phyloP scores from a whole-genome alignment of 345 rosid species.

The Excoecaria agallocha region DNA sequence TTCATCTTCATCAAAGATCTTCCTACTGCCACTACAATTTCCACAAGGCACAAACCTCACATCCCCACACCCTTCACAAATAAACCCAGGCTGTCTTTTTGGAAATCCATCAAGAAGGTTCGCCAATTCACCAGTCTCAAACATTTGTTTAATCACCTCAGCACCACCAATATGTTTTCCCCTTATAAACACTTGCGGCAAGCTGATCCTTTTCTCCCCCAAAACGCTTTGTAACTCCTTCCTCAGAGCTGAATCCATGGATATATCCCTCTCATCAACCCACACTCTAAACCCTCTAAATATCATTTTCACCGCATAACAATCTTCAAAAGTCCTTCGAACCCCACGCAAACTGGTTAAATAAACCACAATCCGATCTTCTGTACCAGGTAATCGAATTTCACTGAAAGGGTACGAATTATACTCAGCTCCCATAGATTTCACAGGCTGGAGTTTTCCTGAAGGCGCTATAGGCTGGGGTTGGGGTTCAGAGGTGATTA shows the following conservation, averaged over 20 bases:
- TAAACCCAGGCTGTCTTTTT: slow-evolving; percentile 53
- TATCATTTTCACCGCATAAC: slow-evolving; percentile 79
- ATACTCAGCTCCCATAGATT: slow-evolving; percentile 24
- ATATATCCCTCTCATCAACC: slow-evolving; percentile 87
- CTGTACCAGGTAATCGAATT: slow-evolving; percentile 66
- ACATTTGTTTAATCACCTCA: slow-evolving; percentile 74
- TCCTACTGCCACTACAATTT: slow-evolving; percentile 86
- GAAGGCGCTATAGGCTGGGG: slow-evolving; percentile 1
- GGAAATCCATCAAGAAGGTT: slow-evolving; percentile 72
- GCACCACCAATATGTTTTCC: slow-evolving; percentile 78
- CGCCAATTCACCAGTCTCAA: slow-evolving; percentile 75
- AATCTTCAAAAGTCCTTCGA: slow-evolving; percentile 88
- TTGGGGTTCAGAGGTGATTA: slow-evolving; percentile 8
- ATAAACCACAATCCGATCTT: slow-evolving; percentile 84
- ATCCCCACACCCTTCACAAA: slow-evolving; percentile 71
- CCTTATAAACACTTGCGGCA: slow-evolving; percentile 80
- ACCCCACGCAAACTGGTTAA: slow-evolving; percentile 83
- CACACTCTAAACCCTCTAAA: slow-evolving; percentile 88
- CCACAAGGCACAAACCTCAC: slow-evolving; percentile 70
- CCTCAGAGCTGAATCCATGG: slow-evolving; percentile 82
- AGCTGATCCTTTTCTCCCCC: slow-evolving; percentile 52
- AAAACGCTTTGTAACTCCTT: slow-evolving; percentile 66
- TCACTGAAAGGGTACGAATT: slow-evolving; percentile 29
- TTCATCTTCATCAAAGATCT: slow-evolving; percentile 82
- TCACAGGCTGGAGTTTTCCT: slow-evolving; percentile 25